Evolutionary conservation across 2,329 filamentous ascomycete genomes (phyloP).

Genomic region (Fusarium multiceps): DNA sequence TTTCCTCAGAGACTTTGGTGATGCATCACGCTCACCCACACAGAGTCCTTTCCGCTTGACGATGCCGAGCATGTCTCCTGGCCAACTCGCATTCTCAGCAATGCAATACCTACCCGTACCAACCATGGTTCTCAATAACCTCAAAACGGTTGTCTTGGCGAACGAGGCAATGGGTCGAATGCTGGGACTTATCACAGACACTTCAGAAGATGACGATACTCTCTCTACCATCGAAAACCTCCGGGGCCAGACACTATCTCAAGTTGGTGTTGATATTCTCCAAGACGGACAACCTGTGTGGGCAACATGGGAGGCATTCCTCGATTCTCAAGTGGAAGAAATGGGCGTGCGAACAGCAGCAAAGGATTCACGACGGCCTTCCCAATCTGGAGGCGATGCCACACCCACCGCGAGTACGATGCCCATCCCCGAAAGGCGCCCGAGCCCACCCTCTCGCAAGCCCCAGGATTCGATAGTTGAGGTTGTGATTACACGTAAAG

Average conservation of each 20-base stretch:
- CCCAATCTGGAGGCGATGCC: conserved; percentile 47
- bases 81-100: conserved; percentile 72
- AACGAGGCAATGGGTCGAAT: conserved; percentile 81
- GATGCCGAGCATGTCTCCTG: conserved; percentile 62
- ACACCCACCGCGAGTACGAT: conserved; percentile 51
- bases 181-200: conserved; percentile 66
- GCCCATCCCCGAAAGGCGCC: conserved; percentile 50
- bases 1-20: conserved; percentile 51
- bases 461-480: conserved; percentile 73
- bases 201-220: conserved; percentile 54
- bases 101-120: conserved; percentile 81
- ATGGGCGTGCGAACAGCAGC: conserved; percentile 49
- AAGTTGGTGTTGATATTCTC: conserved; percentile 79
- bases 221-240: conserved; percentile 67
- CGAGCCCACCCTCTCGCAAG: conserved; percentile 42
- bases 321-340: conserved; percentile 64
- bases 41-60: conserved; percentile 54
- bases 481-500: conserved; percentile 70
- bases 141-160: conserved; percentile 77
- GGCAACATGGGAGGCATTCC: conserved; percentile 69
- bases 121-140: conserved; percentile 72
- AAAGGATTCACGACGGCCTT: conserved; percentile 38
- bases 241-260: conserved; percentile 72
- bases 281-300: conserved; percentile 72
- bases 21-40: conserved; percentile 50